These are phyloP conservation scores for Trichoderma simmonsii DNA, from an alignment of 2,329 filamentous ascomycete species.

Conservation along the genomic window DNA sequence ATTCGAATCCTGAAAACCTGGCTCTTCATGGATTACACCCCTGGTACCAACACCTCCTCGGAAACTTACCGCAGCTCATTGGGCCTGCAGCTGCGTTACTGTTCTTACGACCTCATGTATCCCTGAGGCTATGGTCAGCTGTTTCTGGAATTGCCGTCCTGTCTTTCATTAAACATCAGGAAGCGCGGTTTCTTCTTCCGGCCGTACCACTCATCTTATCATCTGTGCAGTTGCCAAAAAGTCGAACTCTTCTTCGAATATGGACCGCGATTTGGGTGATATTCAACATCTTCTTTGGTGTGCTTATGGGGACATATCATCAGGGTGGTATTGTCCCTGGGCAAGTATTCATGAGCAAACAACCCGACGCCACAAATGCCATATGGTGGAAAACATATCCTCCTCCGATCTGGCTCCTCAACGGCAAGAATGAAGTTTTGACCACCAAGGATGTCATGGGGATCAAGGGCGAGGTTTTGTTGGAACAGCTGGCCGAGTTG, in stretches of 20 bases:
- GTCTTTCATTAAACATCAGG: constrained; percentile 74
- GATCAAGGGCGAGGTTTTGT: constrained; percentile 57
- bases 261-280: constrained; percentile 64
- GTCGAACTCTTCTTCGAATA: constrained; percentile 43
- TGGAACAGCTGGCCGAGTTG: constrained; percentile 55
- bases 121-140: constrained; percentile 56
- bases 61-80: constrained; percentile 67
- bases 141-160: constrained; percentile 68
- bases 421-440: constrained; percentile 71
- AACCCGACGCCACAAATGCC: constrained; percentile 65
- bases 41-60: constrained; percentile 71
- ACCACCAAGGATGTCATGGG: constrained; percentile 72
- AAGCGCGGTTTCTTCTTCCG: constrained; percentile 74
- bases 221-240: constrained; percentile 64
- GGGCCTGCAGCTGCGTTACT: constrained; percentile 66
- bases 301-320: constrained; percentile 78
- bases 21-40: constrained; percentile 74
- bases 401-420: constrained; percentile 75
- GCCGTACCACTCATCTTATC: constrained; percentile 74
- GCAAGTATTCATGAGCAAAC: constrained; percentile 70
- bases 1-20: constrained; percentile 66
- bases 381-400: constrained; percentile 88
- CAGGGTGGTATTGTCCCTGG: constrained; percentile 75
- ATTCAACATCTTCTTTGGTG: constrained; percentile 66
- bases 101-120: constrained; percentile 55